Evolutionary conservation across 2,329 filamentous ascomycete genomes (phyloP), one percentile per base, ranked within the genome.

Genomic region (Penicillium palitans): DNA sequence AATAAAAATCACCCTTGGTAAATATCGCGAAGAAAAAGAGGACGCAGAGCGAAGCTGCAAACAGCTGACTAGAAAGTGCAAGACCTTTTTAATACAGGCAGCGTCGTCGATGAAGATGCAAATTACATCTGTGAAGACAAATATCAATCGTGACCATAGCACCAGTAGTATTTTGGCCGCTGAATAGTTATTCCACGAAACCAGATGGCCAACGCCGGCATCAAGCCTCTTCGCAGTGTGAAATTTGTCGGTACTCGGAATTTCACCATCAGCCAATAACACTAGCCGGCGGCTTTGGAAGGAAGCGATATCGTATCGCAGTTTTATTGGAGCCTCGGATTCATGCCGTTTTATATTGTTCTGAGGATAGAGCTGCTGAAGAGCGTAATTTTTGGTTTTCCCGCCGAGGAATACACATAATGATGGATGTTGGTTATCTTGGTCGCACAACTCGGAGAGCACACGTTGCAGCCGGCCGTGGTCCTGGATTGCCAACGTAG

Each of bases 81-180:
- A n/a, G 29, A 55, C 40, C 13, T 56, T 47, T 39, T 61, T 17
- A 24, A 64, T 33, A 15, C 12, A 48, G 9, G 39, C 10, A 50
- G 55, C 15, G 29, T 68, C 50, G 27, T 65, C 53, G 6, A 64
- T 40, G 35, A 66, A 68, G 24, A 69, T 63, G 31, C 47, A 69
- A 61, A 69, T 44, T 4, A 67, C 27, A 60, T 69, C 64, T 2
- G 50, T 58, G 24, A 69, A 68, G 25, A 64, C n/a, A 55, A 69
- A 68, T 13, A 69, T 46, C 8, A 69, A 51, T 10, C 46, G 46
- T 13, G 51, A 57, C 58, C 44, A 66, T 0, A 64, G 29, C 1
- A 55, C 40, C 4, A 41, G 13, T 3, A 62, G 35, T 2, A 61
- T 44, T 25, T 25, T 57, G 0, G 21, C 37, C 10, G 56, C 47